Evolutionary conservation across 441 rosid species (phyloP), one percentile per base, ranked within the genome.

Genomic region (Omphalea diandra): DNA sequence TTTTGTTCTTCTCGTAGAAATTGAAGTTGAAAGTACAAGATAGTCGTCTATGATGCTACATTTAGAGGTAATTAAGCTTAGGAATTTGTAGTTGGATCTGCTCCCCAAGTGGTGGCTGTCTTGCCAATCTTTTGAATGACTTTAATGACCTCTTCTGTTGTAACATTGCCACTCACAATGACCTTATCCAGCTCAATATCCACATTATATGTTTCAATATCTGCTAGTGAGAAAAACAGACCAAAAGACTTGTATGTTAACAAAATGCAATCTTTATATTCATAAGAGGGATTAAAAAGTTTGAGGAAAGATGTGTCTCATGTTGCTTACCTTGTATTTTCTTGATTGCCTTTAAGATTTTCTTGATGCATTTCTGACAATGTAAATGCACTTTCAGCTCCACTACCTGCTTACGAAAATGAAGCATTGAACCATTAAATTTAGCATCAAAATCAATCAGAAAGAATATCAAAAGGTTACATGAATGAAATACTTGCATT

Each of bases 321-420:
- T 40, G 14, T 40, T 7, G 3, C 18, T 55, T 83, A 93, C 98
- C 95, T 66, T 84, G 86, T 63, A 90, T 83, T 75, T 90, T 90
- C 87, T 93, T 90, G 75, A 93, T 88, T 31, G 94, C 93, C 74
- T 93, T 89, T 31, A 93, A 77, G 82, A 93, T 89, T 70, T 90
- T 90, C 82, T 80, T 89, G 78, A 87, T 89, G 66, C 96, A 87
- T 68, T 89, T 89, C 0, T 89, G 87, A 35, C 98, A 93, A 41
- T 90, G 97, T 75, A 90, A 79, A 54, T 85, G 86, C 70, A 93
- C 96, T 76, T 84, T 89, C 73, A 93, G 49, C 66, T 90, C 96
- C 74, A 93, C 98, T 68, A 87, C 81, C 97, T 89, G 24, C 41
- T 29, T 12, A 20, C 32, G 32, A 52, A 33, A 38, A 47, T 58